Percentiles rank a stretch among this genome's conserved stretches.
phyloP scores from a whole-genome alignment of 192 early-diverging fungal genomes.

The Cetraspora pellucida region DNA sequence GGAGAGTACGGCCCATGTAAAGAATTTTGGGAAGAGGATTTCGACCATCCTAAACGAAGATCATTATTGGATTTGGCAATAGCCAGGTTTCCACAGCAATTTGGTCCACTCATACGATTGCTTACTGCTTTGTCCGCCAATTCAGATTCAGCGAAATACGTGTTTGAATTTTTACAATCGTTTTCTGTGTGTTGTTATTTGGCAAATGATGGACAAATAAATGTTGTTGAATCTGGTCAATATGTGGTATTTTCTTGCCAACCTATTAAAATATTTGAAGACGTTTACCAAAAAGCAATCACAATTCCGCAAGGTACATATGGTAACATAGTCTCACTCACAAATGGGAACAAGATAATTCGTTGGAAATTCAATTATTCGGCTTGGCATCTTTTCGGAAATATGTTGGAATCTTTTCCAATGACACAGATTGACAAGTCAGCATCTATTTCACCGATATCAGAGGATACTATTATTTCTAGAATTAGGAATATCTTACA shows the following conservation, averaged over 20 bases:
- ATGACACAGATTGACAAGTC: background rate
- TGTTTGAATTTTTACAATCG: constrained; percentile 37
- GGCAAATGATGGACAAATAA: constrained; percentile 27
- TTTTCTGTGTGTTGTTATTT: constrained; percentile 34
- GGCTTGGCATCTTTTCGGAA: constrained; percentile 10
- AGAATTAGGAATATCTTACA: constrained; percentile 11
- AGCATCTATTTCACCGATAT: background rate
- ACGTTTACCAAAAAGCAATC: constrained; percentile 34
- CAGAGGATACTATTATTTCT: background rate
- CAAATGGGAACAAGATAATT: background rate
- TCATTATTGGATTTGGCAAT: constrained; percentile 38
- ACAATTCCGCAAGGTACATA: constrained; percentile 35
- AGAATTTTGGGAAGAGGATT: constrained; percentile 15
- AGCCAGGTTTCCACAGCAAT: constrained; percentile 40
- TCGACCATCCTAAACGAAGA: background rate
- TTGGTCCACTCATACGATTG: constrained; percentile 38
- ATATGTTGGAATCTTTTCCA: constrained; percentile 7
- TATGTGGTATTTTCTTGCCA: background rate
- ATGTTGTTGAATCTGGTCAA: background rate
- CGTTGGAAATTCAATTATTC: constrained; percentile 25
- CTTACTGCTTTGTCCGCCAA: constrained; percentile 38
- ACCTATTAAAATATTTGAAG: constrained; percentile 14
- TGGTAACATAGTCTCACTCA: background rate
- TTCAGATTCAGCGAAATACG: constrained; percentile 36
- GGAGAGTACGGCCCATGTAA: background rate